Evolutionary conservation across 2,329 filamentous ascomycete genomes (phyloP).

Genomic region (Ophiocordyceps camponoti-floridani): DNA sequence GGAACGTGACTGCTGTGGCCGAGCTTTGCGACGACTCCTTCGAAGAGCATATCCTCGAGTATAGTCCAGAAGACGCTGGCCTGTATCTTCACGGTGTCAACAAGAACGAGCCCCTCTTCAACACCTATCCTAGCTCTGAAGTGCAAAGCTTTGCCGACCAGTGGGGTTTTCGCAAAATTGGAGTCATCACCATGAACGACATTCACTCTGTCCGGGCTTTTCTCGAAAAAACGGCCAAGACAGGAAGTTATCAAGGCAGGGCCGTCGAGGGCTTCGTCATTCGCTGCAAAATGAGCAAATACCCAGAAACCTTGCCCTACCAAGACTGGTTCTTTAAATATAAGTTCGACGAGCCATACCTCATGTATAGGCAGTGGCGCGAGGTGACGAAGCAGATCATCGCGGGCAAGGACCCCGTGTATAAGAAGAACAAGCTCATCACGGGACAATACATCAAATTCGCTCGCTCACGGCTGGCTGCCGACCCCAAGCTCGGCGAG

Average conservation of each 20-base stretch:
- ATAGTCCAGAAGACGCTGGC: constrained; percentile 64
- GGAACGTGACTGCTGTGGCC: constrained; percentile 88
- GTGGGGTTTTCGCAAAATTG: constrained; percentile 89
- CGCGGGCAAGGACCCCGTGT: constrained; percentile 50
- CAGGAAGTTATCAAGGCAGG: constrained; percentile 73
- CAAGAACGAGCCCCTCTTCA: constrained; percentile 81
- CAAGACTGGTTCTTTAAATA: constrained; percentile 99
- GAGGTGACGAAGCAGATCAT: constrained; percentile 92
- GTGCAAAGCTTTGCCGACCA: constrained; percentile 79
- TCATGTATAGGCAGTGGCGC: constrained; percentile 98
- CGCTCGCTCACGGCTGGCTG: constrained; percentile 53
- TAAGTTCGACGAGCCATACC: constrained; percentile 97
- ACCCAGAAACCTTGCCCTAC: constrained; percentile 35
- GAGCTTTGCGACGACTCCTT: constrained; percentile 94
- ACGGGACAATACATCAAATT: constrained; percentile 83
- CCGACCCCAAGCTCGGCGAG: constrained; percentile 48
- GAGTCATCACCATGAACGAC: constrained; percentile 60
- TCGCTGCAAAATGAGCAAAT: constrained; percentile 55
- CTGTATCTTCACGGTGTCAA: constrained; percentile 95
- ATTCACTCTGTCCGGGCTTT: constrained; percentile 60
- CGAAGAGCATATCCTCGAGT: constrained; percentile 91
- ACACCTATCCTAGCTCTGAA: constrained; percentile 64
- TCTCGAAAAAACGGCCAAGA: constrained; percentile 69
- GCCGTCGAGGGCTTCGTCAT: constrained; percentile 97
- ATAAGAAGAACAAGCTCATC: constrained; percentile 74